phyloP scores from a whole-genome alignment of 768 basidiomycete species.

The Trametes gibbosa region DNA sequence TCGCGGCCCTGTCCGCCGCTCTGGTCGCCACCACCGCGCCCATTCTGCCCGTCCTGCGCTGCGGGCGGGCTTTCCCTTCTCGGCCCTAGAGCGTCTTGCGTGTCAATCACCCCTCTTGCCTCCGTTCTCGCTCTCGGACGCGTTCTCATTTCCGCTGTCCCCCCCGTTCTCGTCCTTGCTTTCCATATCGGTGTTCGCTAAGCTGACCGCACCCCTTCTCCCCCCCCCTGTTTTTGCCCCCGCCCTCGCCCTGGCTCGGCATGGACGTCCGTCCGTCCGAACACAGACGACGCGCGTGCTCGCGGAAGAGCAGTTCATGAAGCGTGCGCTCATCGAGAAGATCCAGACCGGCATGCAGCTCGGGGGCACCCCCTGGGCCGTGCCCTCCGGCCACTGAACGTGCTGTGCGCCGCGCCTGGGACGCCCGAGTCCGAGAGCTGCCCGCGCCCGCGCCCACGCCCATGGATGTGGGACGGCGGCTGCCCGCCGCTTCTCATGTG shows the following conservation, averaged over 20 bases:
- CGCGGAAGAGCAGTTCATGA: constrained; percentile 96
- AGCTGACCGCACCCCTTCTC: constrained; percentile 12
- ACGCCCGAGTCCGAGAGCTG: too few species aligned
- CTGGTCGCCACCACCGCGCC: background rate
- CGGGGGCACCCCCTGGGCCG: constrained; percentile 29
- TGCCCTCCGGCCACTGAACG: background rate
- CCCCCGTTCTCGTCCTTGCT: background rate
- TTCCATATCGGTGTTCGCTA: constrained; percentile 1
- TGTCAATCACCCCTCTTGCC: constrained; percentile 16
- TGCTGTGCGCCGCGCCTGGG: too few species aligned
- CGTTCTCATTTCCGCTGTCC: background rate
- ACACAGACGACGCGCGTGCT: constrained; percentile 75
- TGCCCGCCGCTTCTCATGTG: too few species aligned
- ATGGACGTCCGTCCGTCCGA: too few species aligned
- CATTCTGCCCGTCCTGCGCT: constrained; percentile 12
- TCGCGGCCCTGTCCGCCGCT: too few species aligned
- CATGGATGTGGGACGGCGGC: too few species aligned
- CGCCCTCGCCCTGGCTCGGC: too few species aligned
- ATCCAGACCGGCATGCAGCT: constrained; percentile 64
- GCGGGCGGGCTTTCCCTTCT: constrained; percentile 14
- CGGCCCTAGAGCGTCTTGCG: constrained; percentile 4
- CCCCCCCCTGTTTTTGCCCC: too few species aligned
- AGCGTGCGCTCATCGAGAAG: constrained; percentile 91
- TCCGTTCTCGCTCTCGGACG: too few species aligned
- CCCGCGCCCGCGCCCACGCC: too few species aligned